Conservation (phyloP, 1,284 basidiomycete species). For the Microbotryum intermedium region DNA sequence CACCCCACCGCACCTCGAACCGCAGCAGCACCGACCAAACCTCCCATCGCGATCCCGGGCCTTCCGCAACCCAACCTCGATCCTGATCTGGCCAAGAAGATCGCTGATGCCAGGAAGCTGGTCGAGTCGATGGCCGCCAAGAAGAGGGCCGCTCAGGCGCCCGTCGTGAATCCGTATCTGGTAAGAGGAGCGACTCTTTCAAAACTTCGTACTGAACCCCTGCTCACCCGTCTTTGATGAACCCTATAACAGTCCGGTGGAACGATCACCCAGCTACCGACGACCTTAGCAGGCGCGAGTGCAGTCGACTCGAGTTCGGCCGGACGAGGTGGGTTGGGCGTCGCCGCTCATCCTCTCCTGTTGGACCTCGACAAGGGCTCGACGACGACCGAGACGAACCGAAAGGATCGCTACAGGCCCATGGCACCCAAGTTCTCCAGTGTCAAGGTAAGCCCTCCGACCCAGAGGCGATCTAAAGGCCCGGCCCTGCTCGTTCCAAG, state of each 20-base stretch:
- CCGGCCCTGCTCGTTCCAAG: neutral
- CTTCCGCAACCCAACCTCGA: conserved; percentile 13
- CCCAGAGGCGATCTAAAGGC: neutral
- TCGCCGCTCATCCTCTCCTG: conserved; percentile 79
- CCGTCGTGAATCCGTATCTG: conserved; percentile 60
- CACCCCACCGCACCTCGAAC: neutral
- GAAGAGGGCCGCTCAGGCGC: conserved; percentile 16
- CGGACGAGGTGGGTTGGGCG: conserved; percentile 72
- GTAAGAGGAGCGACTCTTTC: conserved; percentile 39
- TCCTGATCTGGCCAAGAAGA: conserved; percentile 25
- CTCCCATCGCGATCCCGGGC: conserved; percentile 8
- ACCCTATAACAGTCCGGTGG: neutral
- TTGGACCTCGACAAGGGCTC: conserved; percentile 45
- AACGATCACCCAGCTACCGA: conserved; percentile 2
- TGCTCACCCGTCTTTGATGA: neutral
- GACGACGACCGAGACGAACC: conserved; percentile 39
- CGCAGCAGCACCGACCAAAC: neutral
- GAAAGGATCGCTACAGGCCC: conserved; percentile 84
- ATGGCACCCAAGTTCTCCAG: conserved; percentile 96
- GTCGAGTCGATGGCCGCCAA: conserved; percentile 32
- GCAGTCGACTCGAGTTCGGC: conserved; percentile 45
- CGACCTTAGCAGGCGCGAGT: conserved; percentile 19
- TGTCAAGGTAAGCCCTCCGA: conserved; percentile 54
- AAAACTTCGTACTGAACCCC: neutral
- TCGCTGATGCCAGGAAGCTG: conserved; percentile 34